phyloP scores from a whole-genome alignment of 371 early-diverging fungal genomes.

The Apophysomyces variabilis region DNA sequence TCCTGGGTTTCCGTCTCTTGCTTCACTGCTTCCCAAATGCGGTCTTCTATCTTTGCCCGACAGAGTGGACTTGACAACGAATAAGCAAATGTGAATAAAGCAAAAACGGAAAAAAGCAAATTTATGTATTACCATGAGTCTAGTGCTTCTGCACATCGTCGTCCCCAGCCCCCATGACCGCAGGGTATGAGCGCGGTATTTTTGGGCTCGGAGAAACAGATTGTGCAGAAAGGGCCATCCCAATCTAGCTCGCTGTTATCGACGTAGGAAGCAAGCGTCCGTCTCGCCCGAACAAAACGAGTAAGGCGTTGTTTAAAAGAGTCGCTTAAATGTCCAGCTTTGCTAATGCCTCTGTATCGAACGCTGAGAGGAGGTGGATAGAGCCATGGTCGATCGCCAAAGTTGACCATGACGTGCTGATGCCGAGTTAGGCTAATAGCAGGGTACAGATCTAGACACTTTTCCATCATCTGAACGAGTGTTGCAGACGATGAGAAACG shows the following conservation, averaged over 20 bases:
- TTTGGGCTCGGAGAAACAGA: slow-evolving; percentile 51
- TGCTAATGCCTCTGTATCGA: slow-evolving; percentile 33
- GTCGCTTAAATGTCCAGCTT: slow-evolving; percentile 33
- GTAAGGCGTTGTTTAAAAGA: slow-evolving; percentile 29
- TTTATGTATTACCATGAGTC: slow-evolving; percentile 37
- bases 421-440: slow-evolving; percentile 52
- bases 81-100: slow-evolving; percentile 13
- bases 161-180: slow-evolving; percentile 47
- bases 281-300: slow-evolving; percentile 23
- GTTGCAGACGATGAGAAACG: slow-evolving; percentile 1
- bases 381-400: slow-evolving; percentile 55
- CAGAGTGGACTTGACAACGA: slow-evolving; percentile 31
- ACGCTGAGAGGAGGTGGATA: slow-evolving; percentile 42
- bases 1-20: neutral
- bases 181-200: slow-evolving; percentile 46
- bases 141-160: slow-evolving; percentile 40
- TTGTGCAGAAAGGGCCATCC: slow-evolving; percentile 46
- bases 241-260: slow-evolving; percentile 24
- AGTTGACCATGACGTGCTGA: slow-evolving; percentile 49
- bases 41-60: slow-evolving; percentile 25
- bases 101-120: slow-evolving; percentile 4
- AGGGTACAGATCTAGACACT: slow-evolving; percentile 45
- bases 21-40: slow-evolving; percentile 3
- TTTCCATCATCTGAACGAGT: slow-evolving; percentile 2
- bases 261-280: slow-evolving; percentile 14